Conservation (phyloP, 2,329 filamentous ascomycete genomes). For the Colletotrichum somersetense region DNA sequence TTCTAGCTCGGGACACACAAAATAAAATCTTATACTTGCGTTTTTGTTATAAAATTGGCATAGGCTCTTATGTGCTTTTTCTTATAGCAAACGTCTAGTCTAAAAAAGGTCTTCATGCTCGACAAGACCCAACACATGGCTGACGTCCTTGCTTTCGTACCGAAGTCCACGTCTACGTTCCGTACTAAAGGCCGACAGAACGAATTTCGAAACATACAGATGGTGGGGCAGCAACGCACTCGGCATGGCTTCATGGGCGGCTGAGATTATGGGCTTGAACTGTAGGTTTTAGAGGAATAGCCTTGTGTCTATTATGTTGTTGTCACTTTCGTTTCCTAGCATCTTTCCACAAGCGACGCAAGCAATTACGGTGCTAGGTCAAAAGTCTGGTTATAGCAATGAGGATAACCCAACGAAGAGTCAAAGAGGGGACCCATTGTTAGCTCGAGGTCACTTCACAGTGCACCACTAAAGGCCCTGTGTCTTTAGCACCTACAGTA, state of each 20-base stretch:
- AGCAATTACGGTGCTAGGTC: no score
- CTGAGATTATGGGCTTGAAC: no score
- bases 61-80: background rate
- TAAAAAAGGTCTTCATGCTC: background rate
- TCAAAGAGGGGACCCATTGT: no score
- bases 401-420: no score
- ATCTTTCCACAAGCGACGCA: background rate
- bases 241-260: background rate
- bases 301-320: background rate
- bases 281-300: background rate
- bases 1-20: background rate
- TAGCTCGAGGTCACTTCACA: no score
- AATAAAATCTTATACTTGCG: no score
- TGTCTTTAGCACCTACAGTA: no score
- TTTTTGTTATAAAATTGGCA: background rate
- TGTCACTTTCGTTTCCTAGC: no score
- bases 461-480: no score
- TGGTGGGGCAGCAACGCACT: background rate
- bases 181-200: background rate
- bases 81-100: background rate
- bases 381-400: no score
- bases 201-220: background rate
- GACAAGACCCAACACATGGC: background rate
- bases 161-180: no score
- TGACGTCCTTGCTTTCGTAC: background rate